Evolutionary conservation across 1,139 yeast genomes (phyloP).

Genomic region (Pneumocystis murina): DNA sequence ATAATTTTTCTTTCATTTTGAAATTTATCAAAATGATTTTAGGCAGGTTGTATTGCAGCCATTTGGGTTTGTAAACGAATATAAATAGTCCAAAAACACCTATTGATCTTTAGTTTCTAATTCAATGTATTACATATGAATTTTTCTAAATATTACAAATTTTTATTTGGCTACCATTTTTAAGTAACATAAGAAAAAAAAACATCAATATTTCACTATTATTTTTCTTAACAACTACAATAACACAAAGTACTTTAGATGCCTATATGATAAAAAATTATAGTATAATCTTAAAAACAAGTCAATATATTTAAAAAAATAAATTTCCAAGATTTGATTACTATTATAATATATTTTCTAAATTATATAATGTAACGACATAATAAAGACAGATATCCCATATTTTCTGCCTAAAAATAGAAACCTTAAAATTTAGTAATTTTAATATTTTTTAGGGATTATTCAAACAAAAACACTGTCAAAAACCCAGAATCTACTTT

Average conservation of each 20-base stretch:
- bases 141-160: neutral
- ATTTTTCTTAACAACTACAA: too few relatives aligned
- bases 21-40: neutral
- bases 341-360: neutral
- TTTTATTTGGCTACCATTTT: too few relatives aligned
- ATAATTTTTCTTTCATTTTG: neutral
- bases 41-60: conserved; percentile 34
- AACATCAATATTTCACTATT: too few relatives aligned
- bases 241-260: too few relatives aligned
- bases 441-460: neutral
- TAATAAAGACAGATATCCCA: neutral
- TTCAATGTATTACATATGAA: neutral
- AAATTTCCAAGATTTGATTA: too few relatives aligned
- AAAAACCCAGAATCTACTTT: neutral
- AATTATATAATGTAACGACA: neutral
- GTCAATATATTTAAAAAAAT: too few relatives aligned
- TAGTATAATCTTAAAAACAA: too few relatives aligned
- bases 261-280: too few relatives aligned
- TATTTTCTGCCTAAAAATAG: neutral
- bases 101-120: neutral
- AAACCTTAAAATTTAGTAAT: neutral
- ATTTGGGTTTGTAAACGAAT: conserved; percentile 12
- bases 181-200: too few relatives aligned
- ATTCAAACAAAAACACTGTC: neutral
- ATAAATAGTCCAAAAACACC: neutral